Base-by-base conservation (phyloP, 1,139 yeast species). In the Groenewaldozyma sp. region DNA sequence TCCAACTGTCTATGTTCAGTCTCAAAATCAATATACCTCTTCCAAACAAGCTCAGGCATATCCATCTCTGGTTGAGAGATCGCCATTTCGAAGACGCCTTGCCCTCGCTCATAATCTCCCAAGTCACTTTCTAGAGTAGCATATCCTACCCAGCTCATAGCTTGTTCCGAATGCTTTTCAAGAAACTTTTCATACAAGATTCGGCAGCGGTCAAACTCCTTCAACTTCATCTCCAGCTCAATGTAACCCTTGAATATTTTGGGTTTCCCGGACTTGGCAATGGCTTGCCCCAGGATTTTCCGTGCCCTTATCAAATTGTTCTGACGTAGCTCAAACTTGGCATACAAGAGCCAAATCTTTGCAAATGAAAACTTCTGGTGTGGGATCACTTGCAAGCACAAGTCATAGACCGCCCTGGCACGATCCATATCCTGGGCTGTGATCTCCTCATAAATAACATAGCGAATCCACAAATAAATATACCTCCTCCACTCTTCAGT, bases 251-350 rank as follows among this genome's bases (percentile, higher is more conserved):
- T 65, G 55, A 79, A 78, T 0, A 84, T 59, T 39, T 74, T 75
- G 1, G 62, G 65, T 52, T 81, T 82, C 10, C 38, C 34, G 27
- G 70, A 66, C 16, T 65, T 54, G 0, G 95, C 97, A 28, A 91
- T 67, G 0, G 83, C 73, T 39, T 71, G 66, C 0, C 97, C 96
- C 18, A 87, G 59, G 1, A 82, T 62, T 56, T 77, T 81, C 27
- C 97, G 67, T 2, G 91, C 87, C 5, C 58, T 57, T 0, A 59
- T 27, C 7, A 83, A 44, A 16, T 53, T 53, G 2, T 64, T 65
- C 31, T 77, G 76, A 28, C 97, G 68, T 3, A 87, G 60, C 56
- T 84, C 93, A 63, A 82, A 87, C 42, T 83, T 73, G 3, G 87
- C 79, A 58, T 62, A 78, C 45, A 70, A 60, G 3, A 76, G 68